Evolutionary conservation across 371 early-diverging fungal species (phyloP), one percentile per base, ranked within the genome.

Genomic region (Mortierella sp.): DNA sequence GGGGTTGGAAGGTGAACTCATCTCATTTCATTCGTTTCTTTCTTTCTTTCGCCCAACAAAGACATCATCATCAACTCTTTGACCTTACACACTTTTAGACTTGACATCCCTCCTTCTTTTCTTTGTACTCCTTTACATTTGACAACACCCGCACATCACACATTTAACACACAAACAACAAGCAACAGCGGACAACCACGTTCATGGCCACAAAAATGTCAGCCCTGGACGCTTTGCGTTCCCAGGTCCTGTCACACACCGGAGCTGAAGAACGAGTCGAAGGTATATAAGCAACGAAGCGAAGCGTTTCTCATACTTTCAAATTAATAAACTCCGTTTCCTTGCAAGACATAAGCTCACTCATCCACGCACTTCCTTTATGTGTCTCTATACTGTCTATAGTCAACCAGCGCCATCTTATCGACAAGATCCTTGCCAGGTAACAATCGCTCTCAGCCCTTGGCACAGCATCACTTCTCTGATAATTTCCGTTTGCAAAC

Each of bases 361-460:
- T 14, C 16, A 14, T 13, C 4, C 31, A 10, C 60, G 14, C 60
- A 16, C 60, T 3, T 60, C 60, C 13, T 28, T 28, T 28, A 5
- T 14, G 68, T 70, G 28, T 76, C 13, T 57, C 68, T 71, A 21
- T 52, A 80, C 16, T 75, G 5, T 38, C 42, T 44, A 47, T 63
- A 91, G 96, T 97, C 6, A 97, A 98, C 88, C 97, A 97, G 86
- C 92, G 98, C 38, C 97, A 96, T 84, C 91, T 98, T 58, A 97
- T 98, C 79, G 98, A 98, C 89, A 97, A 98, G 91, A 96, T 97
- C 57, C 90, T 97, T 21, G 97, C 97, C 24, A 91, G 98, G 87
- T 94, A 92, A 26, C 7, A 24, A 47, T 21, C 48, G 24, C 50
- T 2, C 52, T 10, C 38, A 10, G 21, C 45, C 47, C 45, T 21